These are phyloP conservation scores for Celoporthe dispersa DNA, from an alignment of 2,329 filamentous ascomycete genomes.

Conservation along the genomic window DNA sequence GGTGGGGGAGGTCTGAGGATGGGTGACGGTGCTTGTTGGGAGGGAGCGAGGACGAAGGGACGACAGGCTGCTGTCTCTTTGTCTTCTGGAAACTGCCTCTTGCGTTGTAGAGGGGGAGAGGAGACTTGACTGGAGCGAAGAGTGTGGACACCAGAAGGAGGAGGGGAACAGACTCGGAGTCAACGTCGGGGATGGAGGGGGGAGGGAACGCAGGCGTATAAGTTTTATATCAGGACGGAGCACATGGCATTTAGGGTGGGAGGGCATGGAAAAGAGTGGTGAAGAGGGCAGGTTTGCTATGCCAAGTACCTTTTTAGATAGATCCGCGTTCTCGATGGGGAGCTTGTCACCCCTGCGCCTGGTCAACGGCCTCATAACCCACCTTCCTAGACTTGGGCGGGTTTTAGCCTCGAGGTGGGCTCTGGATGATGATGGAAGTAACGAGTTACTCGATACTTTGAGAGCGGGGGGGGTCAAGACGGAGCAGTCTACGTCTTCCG, in stretches of 20 bases:
- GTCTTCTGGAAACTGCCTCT: background rate
- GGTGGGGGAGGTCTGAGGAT: background rate
- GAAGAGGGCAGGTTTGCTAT: background rate
- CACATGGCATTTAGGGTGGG: background rate
- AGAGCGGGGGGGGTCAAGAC: background rate
- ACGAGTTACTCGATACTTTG: background rate
- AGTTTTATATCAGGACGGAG: background rate
- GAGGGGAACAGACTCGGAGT: background rate
- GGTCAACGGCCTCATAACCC: conserved; percentile 5
- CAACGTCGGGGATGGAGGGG: background rate
- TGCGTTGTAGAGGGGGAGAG: background rate
- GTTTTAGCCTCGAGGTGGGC: background rate
- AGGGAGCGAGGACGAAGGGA: background rate
- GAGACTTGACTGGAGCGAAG: background rate
- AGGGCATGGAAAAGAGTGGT: background rate
- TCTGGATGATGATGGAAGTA: background rate
- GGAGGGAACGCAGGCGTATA: background rate
- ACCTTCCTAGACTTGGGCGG: background rate
- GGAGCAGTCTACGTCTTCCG: background rate
- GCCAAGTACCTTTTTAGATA: background rate
- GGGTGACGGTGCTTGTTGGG: background rate
- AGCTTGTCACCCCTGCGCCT: background rate
- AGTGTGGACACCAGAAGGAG: background rate
- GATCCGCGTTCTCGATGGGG: background rate
- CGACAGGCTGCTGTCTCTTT: background rate